phyloP scores from a whole-genome alignment of 257 asterid genomes.

The Datura wrightii region DNA sequence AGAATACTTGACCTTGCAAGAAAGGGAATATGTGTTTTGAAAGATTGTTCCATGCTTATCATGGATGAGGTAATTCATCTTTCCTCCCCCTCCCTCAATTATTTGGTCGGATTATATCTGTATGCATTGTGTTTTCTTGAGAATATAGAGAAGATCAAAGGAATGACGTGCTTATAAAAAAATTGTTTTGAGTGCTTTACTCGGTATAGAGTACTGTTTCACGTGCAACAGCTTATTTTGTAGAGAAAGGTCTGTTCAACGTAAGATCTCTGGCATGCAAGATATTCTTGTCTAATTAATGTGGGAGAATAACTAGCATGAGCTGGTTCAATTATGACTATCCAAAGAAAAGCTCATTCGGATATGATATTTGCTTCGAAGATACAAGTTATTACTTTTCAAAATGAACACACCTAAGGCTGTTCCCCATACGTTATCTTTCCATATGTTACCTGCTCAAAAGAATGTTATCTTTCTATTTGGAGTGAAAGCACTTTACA shows the following conservation, averaged over 20 bases:
- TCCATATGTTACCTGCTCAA: not conserved
- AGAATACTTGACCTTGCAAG: conserved; percentile 85
- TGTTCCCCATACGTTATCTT: not conserved
- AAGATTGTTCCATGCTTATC: conserved; percentile 68
- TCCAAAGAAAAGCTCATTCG: not conserved
- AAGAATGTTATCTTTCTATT: not conserved
- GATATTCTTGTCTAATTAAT: not conserved
- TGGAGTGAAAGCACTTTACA: not conserved
- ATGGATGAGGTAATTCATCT: conserved; percentile 75
- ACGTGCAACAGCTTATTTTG: not conserved
- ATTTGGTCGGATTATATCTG: not conserved
- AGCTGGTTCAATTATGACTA: not conserved
- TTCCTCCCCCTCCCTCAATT: no score
- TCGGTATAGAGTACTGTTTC: not conserved
- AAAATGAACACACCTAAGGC: not conserved
- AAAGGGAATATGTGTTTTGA: conserved; percentile 70
- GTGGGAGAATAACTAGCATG: not conserved
- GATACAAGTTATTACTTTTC: not conserved
- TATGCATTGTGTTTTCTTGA: conserved; percentile 7
- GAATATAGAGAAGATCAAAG: conserved; percentile 1
- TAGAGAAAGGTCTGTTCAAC: not conserved
- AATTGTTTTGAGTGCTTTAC: conserved; percentile 6
- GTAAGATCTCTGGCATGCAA: not conserved
- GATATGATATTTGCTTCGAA: not conserved
- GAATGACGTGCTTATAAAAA: not conserved